phyloP scores from a whole-genome alignment of 2,329 filamentous ascomycete genomes.

The Cercospora sp. region DNA sequence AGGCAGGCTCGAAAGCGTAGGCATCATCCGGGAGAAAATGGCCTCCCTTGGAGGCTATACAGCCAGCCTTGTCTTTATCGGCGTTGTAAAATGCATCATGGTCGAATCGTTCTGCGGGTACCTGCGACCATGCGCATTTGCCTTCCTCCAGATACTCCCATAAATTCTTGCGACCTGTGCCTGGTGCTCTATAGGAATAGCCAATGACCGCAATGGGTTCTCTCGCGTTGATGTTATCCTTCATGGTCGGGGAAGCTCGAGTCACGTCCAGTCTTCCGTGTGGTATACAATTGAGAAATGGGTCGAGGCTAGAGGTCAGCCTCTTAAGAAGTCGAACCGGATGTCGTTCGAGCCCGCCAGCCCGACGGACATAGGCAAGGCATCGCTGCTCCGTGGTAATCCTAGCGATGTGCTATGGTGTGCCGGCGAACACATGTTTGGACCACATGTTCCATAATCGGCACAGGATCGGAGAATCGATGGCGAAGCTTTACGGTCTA shows the following conservation, averaged over 20 bases:
- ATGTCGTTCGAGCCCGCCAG: background rate
- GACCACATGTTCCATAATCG: background rate
- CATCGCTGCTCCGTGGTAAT: background rate
- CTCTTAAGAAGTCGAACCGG: background rate
- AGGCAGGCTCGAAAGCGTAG: slow-evolving; percentile 12
- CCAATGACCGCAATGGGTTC: slow-evolving; percentile 7
- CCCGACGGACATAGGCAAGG: background rate
- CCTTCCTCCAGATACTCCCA: background rate
- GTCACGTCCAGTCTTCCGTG: background rate
- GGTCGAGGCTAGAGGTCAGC: background rate
- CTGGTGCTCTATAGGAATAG: slow-evolving; percentile 4
- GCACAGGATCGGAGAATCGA: background rate
- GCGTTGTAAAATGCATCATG: slow-evolving; percentile 27
- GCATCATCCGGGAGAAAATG: slow-evolving; percentile 14
- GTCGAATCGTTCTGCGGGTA: slow-evolving; percentile 29
- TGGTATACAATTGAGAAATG: background rate
- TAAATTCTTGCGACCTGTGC: background rate
- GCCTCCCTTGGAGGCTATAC: slow-evolving; percentile 1
- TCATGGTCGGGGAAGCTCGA: background rate
- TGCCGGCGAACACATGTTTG: background rate
- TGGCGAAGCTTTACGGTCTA: background rate
- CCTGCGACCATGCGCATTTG: slow-evolving; percentile 3
- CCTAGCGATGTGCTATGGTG: background rate
- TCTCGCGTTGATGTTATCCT: background rate
- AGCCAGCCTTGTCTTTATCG: slow-evolving; percentile 8